A percentile compares a stretch with the other conserved stretches of the same genome.
phyloP scores from a whole-genome alignment of 768 basidiomycete species.

The Kondoa malvinella region DNA sequence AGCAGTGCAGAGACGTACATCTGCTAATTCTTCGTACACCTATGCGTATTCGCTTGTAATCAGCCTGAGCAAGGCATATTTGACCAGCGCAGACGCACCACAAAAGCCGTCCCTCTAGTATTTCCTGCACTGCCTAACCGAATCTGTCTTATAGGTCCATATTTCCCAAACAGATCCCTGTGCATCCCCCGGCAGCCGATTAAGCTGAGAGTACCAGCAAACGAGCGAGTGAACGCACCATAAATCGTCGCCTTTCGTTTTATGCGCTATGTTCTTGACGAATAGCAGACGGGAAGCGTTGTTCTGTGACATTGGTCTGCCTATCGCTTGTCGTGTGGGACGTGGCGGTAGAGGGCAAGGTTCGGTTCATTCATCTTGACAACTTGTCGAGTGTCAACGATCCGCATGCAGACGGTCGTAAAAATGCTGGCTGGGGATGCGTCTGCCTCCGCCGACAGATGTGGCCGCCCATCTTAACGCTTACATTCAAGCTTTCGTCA shows the following conservation, averaged over 20 bases:
- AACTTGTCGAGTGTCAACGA: no score
- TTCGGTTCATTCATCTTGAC: no score
- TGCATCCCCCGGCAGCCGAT: conserved; percentile 41
- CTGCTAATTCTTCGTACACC: background rate
- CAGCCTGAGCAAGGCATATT: conserved; percentile 51
- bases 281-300: conserved; percentile 51
- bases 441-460: no score
- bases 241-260: conserved; percentile 41
- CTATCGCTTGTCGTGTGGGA: no score
- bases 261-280: conserved; percentile 82
- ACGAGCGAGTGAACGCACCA: background rate
- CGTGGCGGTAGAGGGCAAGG: no score
- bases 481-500: no score
- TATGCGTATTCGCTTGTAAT: conserved; percentile 27
- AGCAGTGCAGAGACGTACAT: conserved; percentile 1
- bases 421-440: no score
- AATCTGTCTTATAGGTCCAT: conserved; percentile 89
- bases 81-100: conserved; percentile 92
- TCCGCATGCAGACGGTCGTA: no score
- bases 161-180: conserved; percentile 93
- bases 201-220: background rate
- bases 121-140: conserved; percentile 81
- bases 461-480: no score
- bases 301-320: conserved; percentile 33
- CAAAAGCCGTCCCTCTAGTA: conserved; percentile 88